These are phyloP conservation scores for Arthroderma uncinatum DNA, from an alignment of 2,329 filamentous ascomycete genomes.

Conservation along the genomic window DNA sequence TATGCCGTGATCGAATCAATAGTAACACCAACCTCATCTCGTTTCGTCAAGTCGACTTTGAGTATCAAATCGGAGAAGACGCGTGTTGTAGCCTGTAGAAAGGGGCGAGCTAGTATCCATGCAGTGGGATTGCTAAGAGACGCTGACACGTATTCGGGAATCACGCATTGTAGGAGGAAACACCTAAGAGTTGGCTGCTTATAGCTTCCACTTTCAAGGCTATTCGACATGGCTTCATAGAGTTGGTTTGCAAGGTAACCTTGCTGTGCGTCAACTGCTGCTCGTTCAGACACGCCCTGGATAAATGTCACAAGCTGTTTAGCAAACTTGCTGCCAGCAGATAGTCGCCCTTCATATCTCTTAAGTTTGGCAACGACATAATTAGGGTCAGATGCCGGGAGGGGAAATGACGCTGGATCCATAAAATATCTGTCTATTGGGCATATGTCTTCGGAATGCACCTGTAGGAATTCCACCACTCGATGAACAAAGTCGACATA, in stretches of 20 bases:
- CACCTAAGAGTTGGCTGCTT: constrained; percentile 39
- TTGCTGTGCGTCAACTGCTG: constrained; percentile 48
- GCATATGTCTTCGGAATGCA: constrained; percentile 47
- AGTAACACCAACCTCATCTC: constrained; percentile 28
- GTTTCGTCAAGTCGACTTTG: constrained; percentile 35
- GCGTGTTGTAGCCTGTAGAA: constrained; percentile 39
- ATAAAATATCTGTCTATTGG: constrained; percentile 50
- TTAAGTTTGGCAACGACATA: constrained; percentile 53
- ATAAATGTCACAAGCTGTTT: constrained; percentile 49
- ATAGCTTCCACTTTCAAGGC: constrained; percentile 32
- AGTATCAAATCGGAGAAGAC: constrained; percentile 37
- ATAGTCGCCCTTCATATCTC: constrained; percentile 46
- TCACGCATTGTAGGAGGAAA: constrained; percentile 43
- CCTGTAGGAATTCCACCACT: constrained; percentile 49
- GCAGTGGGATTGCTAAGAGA: constrained; percentile 37
- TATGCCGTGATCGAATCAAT: constrained; percentile 29
- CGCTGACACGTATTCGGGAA: constrained; percentile 46
- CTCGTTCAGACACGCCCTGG: constrained; percentile 48
- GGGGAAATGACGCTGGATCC: constrained; percentile 48
- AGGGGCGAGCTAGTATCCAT: constrained; percentile 44
- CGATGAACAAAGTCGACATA: constrained; percentile 54
- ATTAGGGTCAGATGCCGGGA: constrained; percentile 48
- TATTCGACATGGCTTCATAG: constrained; percentile 37
- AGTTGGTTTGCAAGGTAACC: constrained; percentile 46
- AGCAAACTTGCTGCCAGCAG: constrained; percentile 34